phyloP scores from a whole-genome alignment of 768 basidiomycete species.

The Boletellus ananas region DNA sequence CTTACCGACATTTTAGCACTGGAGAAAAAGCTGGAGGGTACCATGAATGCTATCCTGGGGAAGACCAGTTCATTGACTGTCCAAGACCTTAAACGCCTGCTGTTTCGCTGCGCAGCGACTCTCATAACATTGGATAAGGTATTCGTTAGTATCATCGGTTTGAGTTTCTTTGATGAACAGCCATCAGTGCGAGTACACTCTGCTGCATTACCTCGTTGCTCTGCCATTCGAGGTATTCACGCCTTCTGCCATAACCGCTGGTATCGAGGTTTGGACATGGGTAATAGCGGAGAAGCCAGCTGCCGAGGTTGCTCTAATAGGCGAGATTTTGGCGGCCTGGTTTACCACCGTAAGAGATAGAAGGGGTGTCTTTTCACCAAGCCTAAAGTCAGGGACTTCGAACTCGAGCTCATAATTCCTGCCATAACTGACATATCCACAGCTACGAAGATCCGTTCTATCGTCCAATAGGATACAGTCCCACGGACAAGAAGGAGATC shows the following conservation, averaged over 20 bases:
- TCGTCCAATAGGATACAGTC: conserved; percentile 81
- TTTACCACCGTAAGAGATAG: conserved; percentile 69
- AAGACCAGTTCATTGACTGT: conserved; percentile 75
- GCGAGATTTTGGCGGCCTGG: conserved; percentile 88
- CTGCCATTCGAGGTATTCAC: conserved; percentile 89
- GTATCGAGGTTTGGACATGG: conserved; percentile 97
- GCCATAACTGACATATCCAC: conserved; percentile 8
- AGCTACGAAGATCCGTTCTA: conserved; percentile 90
- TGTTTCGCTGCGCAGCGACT: conserved; percentile 84
- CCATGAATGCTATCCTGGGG: conserved; percentile 61
- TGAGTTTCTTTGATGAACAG: conserved; percentile 1
- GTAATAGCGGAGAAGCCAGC: conserved; percentile 81
- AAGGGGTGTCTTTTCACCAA: conserved; percentile 79
- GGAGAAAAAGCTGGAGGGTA: conserved; percentile 61
- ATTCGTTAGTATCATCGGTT: conserved; percentile 1
- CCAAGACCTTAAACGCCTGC: conserved; percentile 76
- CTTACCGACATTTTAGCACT: conserved; percentile 61
- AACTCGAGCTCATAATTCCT: neutral
- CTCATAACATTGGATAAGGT: conserved; percentile 70
- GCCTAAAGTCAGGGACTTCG: conserved; percentile 62
- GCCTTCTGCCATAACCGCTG: conserved; percentile 78
- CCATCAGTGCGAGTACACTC: conserved; percentile 74
- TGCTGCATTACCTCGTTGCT: conserved; percentile 82
- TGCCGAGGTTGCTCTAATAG: conserved; percentile 79
- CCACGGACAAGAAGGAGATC: conserved; percentile 82